These are phyloP conservation scores for Trichoderma gamsii DNA, from an alignment of 495 filamentous ascomycete genomes.

Conservation along the genomic window DNA sequence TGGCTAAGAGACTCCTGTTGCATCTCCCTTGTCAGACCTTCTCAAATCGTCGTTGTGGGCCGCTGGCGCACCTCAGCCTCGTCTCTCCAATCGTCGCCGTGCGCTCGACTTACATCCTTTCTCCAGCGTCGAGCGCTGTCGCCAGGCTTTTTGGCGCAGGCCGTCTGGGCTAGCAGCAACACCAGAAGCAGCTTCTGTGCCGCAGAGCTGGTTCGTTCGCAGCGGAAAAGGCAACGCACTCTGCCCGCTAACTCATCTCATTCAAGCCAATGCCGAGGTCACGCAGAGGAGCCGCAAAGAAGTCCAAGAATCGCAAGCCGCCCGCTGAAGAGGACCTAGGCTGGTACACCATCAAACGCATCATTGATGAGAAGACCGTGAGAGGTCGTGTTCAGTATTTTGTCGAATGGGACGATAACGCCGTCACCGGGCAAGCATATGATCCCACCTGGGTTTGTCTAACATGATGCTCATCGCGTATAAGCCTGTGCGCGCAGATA, in stretches of 20 bases:
- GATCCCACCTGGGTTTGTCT: slow-evolving; percentile 8
- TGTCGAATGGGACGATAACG: slow-evolving; percentile 13
- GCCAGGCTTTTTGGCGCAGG: neutral
- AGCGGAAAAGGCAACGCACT: neutral
- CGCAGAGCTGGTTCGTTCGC: neutral
- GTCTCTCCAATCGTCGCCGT: slow-evolving; percentile 4
- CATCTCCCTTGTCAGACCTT: slow-evolving; percentile 11
- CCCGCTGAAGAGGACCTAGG: neutral
- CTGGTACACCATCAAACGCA: slow-evolving; percentile 4
- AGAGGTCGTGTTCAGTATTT: slow-evolving; percentile 8
- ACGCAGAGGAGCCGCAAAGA: neutral
- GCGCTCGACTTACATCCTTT: slow-evolving; percentile 4
- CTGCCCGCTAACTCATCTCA: neutral
- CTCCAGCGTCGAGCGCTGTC: neutral
- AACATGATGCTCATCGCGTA: neutral
- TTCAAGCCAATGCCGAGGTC: slow-evolving; percentile 13
- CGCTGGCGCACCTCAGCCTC: slow-evolving; percentile 12
- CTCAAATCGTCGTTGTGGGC: slow-evolving; percentile 12
- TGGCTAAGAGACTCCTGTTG: neutral
- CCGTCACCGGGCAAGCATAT: slow-evolving; percentile 9
- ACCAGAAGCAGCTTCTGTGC: slow-evolving; percentile 11
- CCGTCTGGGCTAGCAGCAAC: slow-evolving; percentile 8
- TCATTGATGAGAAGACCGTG: slow-evolving; percentile 14
- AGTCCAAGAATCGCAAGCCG: neutral
- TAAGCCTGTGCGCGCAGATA: neutral